These are phyloP conservation scores for Adansonia madagascariensis DNA, from an alignment of 441 rosid species.

Conservation along the genomic window DNA sequence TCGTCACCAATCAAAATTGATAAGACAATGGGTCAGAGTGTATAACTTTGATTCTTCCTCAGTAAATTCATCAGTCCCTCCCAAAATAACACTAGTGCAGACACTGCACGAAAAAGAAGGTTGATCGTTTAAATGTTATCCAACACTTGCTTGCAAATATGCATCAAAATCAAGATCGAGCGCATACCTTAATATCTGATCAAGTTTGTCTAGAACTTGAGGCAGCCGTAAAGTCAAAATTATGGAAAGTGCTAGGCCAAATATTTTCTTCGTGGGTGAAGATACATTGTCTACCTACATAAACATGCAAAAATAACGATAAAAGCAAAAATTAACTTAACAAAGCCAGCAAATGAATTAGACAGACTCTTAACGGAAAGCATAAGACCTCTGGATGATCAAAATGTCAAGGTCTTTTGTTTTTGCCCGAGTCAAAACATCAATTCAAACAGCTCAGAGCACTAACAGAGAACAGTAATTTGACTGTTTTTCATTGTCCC, in stretches of 20 bases:
- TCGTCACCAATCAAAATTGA: not conserved
- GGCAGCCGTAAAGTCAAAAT: conserved; percentile 88
- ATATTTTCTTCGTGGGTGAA: conserved; percentile 68
- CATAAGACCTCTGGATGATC: conserved; percentile 5
- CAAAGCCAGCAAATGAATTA: not conserved
- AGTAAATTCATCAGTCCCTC: conserved; percentile 66
- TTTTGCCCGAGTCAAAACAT: not conserved
- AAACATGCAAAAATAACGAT: conserved; percentile 27
- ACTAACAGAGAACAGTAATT: not conserved
- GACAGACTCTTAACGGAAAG: not conserved
- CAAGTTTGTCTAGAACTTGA: conserved; percentile 92
- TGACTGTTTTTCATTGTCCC: not conserved
- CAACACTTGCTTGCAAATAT: not conserved
- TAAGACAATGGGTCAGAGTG: not conserved
- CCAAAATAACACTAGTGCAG: conserved; percentile 87
- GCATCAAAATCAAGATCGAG: conserved; percentile 22
- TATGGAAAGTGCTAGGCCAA: conserved; percentile 87
- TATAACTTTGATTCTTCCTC: conserved; percentile 88
- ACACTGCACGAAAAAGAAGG: conserved; percentile 42
- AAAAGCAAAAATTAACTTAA: conserved; percentile 13
- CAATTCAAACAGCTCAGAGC: not conserved
- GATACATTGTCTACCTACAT: conserved; percentile 81
- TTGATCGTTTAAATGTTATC: conserved; percentile 24
- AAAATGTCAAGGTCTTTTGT: no score
- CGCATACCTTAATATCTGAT: conserved; percentile 81